Percentiles rank a stretch among this genome's conserved stretches.
Conservation (phyloP, 139 green algal genomes). For the Chlorella sp. region DNA sequence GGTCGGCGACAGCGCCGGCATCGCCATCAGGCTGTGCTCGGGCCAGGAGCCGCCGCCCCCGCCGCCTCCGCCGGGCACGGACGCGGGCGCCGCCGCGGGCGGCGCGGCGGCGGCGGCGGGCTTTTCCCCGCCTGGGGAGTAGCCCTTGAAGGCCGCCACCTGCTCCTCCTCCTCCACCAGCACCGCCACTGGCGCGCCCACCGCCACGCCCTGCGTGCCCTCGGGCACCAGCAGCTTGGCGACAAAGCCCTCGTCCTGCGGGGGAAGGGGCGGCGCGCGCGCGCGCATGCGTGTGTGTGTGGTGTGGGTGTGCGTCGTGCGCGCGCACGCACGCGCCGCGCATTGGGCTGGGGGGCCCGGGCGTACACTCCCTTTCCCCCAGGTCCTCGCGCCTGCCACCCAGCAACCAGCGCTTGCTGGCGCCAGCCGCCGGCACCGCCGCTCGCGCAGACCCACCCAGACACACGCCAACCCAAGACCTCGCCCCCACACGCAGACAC, state of each 20-base stretch:
- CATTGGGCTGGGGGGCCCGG: too few species aligned
- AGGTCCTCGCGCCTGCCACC: too few species aligned
- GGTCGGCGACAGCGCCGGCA: constrained; percentile 89
- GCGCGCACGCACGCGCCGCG: too few species aligned
- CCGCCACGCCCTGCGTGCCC: constrained; percentile 64
- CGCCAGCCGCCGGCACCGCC: too few species aligned
- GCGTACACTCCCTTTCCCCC: too few species aligned
- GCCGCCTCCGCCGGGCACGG: neutral
- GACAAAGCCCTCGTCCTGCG: constrained; percentile 83
- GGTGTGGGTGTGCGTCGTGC: too few species aligned
- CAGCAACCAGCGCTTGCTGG: too few species aligned
- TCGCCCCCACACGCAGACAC: too few species aligned
- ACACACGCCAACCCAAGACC: too few species aligned
- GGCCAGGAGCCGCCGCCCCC: neutral
- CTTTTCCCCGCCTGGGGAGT: constrained; percentile 24
- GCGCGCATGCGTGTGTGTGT: neutral
- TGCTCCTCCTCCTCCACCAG: constrained; percentile 83
- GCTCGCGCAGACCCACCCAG: too few species aligned
- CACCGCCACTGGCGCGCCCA: constrained; percentile 78
- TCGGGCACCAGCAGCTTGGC: constrained; percentile 70
- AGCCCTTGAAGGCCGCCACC: constrained; percentile 72
- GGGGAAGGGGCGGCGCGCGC: neutral
- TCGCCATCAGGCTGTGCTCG: constrained; percentile 70
- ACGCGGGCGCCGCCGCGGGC: neutral
- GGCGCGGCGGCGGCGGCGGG: neutral